These are phyloP conservation scores for Ottelia alismoides DNA, from an alignment of 106 monocot genomes.

Conservation along the genomic window DNA sequence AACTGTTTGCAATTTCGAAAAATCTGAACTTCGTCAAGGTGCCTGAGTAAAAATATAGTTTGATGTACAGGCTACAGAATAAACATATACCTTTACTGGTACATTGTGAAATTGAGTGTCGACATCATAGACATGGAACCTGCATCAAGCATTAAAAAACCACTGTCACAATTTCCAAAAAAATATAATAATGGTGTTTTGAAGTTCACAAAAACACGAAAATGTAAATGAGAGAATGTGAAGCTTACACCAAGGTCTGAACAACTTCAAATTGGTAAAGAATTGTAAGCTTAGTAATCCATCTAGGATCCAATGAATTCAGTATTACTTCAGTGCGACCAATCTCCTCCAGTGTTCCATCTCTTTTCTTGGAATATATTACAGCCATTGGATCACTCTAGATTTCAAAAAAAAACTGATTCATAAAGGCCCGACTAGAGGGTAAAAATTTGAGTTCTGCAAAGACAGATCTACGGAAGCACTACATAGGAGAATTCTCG, in stretches of 20 bases:
- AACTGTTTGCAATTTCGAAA: too few relatives aligned
- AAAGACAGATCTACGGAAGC: too few relatives aligned
- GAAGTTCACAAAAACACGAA: too few relatives aligned
- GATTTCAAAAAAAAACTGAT: too few relatives aligned
- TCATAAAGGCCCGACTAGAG: too few relatives aligned
- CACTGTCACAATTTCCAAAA: too few relatives aligned
- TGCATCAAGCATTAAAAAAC: neutral
- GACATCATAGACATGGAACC: constrained; percentile 46
- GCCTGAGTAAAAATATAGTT: neutral
- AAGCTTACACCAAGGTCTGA: constrained; percentile 48
- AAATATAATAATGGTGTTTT: too few relatives aligned
- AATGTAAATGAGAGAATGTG: neutral
- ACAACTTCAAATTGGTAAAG: constrained; percentile 64
- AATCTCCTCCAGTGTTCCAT: constrained; percentile 40
- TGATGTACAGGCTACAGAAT: neutral
- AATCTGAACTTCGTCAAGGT: too few relatives aligned
- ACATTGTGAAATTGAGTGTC: constrained; percentile 42
- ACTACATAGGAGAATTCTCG: too few relatives aligned
- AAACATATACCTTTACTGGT: constrained; percentile 38
- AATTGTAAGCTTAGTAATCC: constrained; percentile 48
- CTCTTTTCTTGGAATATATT: constrained; percentile 26
- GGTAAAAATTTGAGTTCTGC: too few relatives aligned
- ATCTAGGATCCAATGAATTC: constrained; percentile 41
- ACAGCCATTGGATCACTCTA: constrained; percentile 72
- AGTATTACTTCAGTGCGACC: constrained; percentile 59